A percentile compares a stretch with the other conserved stretches of the same genome.
phyloP scores from a whole-genome alignment of 2,329 filamentous ascomycete genomes.

The Cryphonectria radicalis region DNA sequence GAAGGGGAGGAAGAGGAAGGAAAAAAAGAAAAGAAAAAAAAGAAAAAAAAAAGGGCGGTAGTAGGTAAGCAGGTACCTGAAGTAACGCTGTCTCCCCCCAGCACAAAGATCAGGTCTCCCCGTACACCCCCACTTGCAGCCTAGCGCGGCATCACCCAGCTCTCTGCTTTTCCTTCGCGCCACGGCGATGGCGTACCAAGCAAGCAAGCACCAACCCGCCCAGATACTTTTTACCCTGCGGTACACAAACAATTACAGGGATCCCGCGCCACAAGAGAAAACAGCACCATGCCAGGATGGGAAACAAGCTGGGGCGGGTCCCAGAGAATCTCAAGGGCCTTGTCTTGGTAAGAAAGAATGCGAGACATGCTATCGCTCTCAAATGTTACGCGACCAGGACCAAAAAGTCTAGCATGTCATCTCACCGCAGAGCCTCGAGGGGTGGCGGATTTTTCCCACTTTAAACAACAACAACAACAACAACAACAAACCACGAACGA shows the following conservation, averaged over 20 bases:
- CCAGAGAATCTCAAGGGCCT: neutral
- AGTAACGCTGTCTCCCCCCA: neutral
- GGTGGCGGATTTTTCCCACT: neutral
- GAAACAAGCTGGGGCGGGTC: constrained; percentile 12
- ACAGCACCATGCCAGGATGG: constrained; percentile 9
- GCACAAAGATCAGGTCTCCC: neutral
- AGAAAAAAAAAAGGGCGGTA: neutral
- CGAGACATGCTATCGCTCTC: neutral
- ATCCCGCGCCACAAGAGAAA: constrained; percentile 3
- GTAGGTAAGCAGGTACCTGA: constrained; percentile 4
- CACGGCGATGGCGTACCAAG: neutral
- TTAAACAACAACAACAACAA: neutral
- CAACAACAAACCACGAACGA: neutral
- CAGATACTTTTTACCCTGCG: neutral
- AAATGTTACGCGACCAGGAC: neutral
- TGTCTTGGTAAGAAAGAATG: neutral
- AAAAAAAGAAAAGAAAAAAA: neutral
- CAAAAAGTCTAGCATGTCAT: neutral
- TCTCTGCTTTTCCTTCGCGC: neutral
- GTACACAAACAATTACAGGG: neutral
- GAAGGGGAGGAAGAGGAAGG: neutral
- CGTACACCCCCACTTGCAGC: neutral
- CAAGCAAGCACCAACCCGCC: neutral
- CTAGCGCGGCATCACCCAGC: neutral
- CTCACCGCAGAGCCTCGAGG: neutral